These are phyloP conservation scores for Trichoderma hamatum DNA, from an alignment of 2,329 filamentous ascomycete genomes.

Conservation along the genomic window DNA sequence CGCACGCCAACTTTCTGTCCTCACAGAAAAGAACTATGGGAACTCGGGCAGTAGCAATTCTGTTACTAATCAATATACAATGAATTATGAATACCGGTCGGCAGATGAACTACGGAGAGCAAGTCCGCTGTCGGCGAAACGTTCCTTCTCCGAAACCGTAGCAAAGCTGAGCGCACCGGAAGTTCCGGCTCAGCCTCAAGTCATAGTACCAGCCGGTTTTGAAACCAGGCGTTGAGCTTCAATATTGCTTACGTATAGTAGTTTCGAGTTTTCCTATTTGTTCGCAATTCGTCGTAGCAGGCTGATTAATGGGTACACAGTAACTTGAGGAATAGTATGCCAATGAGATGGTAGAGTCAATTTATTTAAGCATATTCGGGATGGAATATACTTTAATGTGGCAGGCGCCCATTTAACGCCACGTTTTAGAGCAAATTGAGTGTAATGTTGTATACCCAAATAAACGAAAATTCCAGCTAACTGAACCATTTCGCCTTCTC, in stretches of 20 bases:
- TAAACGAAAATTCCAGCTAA: neutral
- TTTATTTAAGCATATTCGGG: neutral
- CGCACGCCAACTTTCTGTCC: neutral
- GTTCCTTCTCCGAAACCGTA: neutral
- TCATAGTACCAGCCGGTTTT: neutral
- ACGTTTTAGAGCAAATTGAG: neutral
- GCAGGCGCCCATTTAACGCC: neutral
- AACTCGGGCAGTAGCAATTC: neutral
- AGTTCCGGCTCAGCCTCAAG: neutral
- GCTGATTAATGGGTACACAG: neutral
- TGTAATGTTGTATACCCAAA: neutral
- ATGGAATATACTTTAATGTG: neutral
- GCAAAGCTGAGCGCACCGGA: neutral
- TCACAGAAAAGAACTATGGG: neutral
- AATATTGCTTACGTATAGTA: neutral
- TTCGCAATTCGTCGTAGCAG: neutral
- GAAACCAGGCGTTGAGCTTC: neutral
- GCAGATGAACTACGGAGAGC: neutral
- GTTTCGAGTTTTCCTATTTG: neutral
- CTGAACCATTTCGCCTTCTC: neutral
- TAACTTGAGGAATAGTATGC: neutral
- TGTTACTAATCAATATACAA: neutral
- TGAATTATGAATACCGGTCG: neutral
- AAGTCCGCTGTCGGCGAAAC: neutral
- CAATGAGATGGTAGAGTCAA: neutral